These are phyloP conservation scores for Cryphonectria parasitica DNA, from an alignment of 2,329 filamentous ascomycete species.

Conservation along the genomic window DNA sequence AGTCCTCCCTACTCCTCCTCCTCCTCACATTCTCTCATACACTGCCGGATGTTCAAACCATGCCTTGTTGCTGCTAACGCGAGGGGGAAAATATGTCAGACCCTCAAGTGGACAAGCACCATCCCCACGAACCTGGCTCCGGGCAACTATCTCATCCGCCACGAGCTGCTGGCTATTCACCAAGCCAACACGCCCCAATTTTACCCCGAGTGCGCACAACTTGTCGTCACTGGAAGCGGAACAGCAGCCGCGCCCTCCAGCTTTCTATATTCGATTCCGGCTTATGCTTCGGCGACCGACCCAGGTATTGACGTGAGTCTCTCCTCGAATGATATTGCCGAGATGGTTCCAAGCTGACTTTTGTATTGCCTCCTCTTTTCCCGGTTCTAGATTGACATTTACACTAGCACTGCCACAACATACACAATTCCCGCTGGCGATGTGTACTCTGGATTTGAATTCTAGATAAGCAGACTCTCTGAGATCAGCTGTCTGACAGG, in stretches of 20 bases:
- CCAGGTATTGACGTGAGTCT: conserved; percentile 50
- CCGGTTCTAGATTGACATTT: conserved; percentile 48
- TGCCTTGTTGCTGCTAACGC: not conserved
- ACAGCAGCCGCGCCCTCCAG: conserved; percentile 45
- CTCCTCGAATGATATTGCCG: not conserved
- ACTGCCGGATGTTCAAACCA: not conserved
- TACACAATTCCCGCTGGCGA: conserved; percentile 53
- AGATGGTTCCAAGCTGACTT: not conserved
- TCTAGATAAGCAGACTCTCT: not conserved
- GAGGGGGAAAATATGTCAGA: conserved; percentile 24
- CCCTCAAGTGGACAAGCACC: conserved; percentile 52
- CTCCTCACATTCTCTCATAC: not conserved
- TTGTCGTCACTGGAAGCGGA: conserved; percentile 54
- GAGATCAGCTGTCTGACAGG: not conserved
- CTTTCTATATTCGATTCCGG: conserved; percentile 50
- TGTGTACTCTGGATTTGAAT: conserved; percentile 50
- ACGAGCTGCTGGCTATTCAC: conserved; percentile 61
- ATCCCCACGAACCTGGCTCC: conserved; percentile 54
- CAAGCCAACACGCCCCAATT: conserved; percentile 56
- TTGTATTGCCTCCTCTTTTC: not conserved
- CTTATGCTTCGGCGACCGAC: conserved; percentile 49
- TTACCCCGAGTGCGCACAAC: conserved; percentile 61
- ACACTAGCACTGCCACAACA: conserved; percentile 46
- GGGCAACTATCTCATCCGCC: conserved; percentile 60
- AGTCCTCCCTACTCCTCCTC: not conserved